A percentile compares a stretch with the other conserved stretches of the same genome.
Conservation (phyloP, 2,329 filamentous ascomycete species). For the Cryphonectria nitschkei region DNA sequence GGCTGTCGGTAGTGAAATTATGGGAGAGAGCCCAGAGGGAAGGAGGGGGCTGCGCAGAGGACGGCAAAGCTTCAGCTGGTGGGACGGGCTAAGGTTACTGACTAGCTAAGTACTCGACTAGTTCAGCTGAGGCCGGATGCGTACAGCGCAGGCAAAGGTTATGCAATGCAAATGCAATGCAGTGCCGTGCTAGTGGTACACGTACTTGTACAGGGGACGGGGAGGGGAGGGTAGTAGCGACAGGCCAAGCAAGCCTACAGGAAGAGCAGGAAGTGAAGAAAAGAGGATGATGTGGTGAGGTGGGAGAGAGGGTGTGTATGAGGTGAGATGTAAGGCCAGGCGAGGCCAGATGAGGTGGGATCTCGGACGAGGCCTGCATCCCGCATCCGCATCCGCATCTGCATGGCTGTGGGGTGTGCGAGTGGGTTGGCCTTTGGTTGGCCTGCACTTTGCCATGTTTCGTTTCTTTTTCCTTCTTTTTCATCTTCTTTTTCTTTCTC, state of each 20-base stretch:
- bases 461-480: neutral
- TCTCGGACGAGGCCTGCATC: conserved; percentile 17
- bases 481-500: neutral
- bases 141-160: no score
- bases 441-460: neutral
- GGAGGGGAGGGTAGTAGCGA: no score
- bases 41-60: neutral
- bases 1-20: neutral
- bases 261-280: no score
- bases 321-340: neutral
- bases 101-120: neutral
- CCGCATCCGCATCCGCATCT: conserved; percentile 16
- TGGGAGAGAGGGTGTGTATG: neutral
- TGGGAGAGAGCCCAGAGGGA: no score
- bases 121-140: neutral
- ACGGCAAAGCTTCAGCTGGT: neutral
- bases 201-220: neutral
- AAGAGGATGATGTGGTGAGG: neutral
- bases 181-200: neutral
- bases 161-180: neutral
- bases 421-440: neutral
- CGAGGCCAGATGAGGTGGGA: neutral
- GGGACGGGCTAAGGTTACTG: neutral
- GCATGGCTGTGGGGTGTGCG: conserved; percentile 5
- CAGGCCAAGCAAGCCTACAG: no score